Conservation (phyloP, 768 basidiomycete species). For the Mycena belliarum region DNA sequence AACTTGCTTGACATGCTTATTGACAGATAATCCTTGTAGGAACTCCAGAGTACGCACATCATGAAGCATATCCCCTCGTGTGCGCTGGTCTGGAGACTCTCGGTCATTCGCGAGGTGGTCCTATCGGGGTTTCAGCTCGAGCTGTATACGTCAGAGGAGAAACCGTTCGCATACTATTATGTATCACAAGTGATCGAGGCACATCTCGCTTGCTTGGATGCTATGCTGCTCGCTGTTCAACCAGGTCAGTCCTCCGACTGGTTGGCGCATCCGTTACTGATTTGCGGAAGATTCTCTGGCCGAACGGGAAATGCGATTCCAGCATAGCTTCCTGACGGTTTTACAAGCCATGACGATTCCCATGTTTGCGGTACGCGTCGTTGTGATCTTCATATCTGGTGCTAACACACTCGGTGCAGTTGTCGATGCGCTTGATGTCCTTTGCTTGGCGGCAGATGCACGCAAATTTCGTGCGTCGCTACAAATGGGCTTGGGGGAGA, state of each 20-base stretch:
- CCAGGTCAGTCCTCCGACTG: conserved; percentile 32
- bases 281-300: conserved; percentile 37
- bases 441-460: conserved; percentile 51
- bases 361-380: conserved; percentile 50
- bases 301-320: conserved; percentile 49
- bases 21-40: conserved; percentile 23
- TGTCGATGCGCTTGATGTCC: conserved; percentile 47
- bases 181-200: conserved; percentile 53
- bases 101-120: conserved; percentile 64
- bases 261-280: background rate
- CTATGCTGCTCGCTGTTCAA: conserved; percentile 39
- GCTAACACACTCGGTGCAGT: conserved; percentile 34
- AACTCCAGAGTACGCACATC: conserved; percentile 34
- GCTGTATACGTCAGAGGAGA: conserved; percentile 68
- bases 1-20: background rate
- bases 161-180: conserved; percentile 79
- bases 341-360: conserved; percentile 57
- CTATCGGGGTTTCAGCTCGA: conserved; percentile 79
- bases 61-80: conserved; percentile 45
- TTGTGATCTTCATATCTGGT: background rate
- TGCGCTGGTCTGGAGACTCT: conserved; percentile 59
- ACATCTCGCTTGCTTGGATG: conserved; percentile 57
- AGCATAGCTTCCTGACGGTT: conserved; percentile 53
- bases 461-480: conserved; percentile 63
- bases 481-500: conserved; percentile 75